phyloP scores from a whole-genome alignment of 2,329 filamentous ascomycete genomes.

The Penicillium sp. region DNA sequence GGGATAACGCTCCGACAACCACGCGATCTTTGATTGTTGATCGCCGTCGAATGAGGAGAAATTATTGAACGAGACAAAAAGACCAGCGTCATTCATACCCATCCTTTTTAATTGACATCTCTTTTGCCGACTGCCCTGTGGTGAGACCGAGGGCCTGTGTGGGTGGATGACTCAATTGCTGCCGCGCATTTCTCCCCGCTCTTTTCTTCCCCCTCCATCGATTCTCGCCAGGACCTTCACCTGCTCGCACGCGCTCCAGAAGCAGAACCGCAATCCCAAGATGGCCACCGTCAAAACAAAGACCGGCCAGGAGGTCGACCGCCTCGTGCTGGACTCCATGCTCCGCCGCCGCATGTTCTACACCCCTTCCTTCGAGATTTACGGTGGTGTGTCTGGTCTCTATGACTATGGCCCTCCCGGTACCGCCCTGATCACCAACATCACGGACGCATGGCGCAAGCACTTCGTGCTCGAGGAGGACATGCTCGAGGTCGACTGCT shows the following conservation, averaged over 20 bases:
- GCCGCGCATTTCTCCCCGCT: constrained; percentile 32
- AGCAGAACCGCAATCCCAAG: constrained; percentile 36
- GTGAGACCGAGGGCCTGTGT: constrained; percentile 24
- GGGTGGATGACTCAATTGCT: constrained; percentile 43
- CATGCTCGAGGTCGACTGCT: constrained; percentile 94
- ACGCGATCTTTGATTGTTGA: constrained; percentile 6
- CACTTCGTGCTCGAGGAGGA: constrained; percentile 92
- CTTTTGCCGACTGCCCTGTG: constrained; percentile 17
- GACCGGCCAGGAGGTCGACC: constrained; percentile 87
- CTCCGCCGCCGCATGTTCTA: constrained; percentile 89
- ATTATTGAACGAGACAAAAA: constrained; percentile 7
- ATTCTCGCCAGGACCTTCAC: constrained; percentile 42
- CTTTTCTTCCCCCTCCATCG: constrained; percentile 37
- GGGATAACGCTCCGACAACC: constrained; percentile 16
- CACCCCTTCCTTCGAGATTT: constrained; percentile 93
- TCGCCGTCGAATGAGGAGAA: constrained; percentile 10
- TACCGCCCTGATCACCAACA: constrained; percentile 80
- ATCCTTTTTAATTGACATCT: not conserved
- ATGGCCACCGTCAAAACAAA: constrained; percentile 71
- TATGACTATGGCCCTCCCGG: constrained; percentile 93
- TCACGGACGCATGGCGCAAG: constrained; percentile 86
- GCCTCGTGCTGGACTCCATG: constrained; percentile 75
- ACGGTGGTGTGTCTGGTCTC: constrained; percentile 81
- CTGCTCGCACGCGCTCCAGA: constrained; percentile 35
- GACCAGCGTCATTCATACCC: not conserved